phyloP scores from a whole-genome alignment of 805 yeast species.

The Saturnispora halmiae region DNA sequence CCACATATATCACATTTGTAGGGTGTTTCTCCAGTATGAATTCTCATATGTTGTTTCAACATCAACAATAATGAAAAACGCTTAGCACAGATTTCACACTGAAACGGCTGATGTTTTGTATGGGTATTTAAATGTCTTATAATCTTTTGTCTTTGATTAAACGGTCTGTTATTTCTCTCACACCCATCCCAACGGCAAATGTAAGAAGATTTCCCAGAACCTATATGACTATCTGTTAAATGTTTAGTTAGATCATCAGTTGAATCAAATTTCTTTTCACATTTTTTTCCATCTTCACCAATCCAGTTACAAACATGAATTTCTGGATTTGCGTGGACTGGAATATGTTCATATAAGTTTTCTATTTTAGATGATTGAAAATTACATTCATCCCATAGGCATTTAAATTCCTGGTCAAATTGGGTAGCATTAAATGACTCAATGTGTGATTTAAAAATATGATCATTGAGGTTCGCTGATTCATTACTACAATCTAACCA shows the following conservation, averaged over 20 bases:
- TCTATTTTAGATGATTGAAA: conserved; percentile 46
- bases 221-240: conserved; percentile 57
- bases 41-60: conserved; percentile 71
- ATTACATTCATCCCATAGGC: conserved; percentile 74
- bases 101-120: conserved; percentile 73
- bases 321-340: conserved; percentile 21
- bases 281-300: conserved; percentile 26
- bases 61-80: conserved; percentile 69
- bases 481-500: conserved; percentile 57
- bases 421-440: conserved; percentile 15
- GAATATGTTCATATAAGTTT: conserved; percentile 51
- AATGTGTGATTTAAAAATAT: conserved; percentile 43
- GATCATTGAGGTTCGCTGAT: conserved; percentile 38
- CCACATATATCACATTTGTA: conserved; percentile 64
- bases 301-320: conserved; percentile 34
- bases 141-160: conserved; percentile 77
- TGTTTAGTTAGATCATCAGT: conserved; percentile 66
- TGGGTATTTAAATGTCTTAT: conserved; percentile 83
- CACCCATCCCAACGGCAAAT: conserved; percentile 76
- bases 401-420: conserved; percentile 20
- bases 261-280: conserved; percentile 41
- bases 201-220: conserved; percentile 62
- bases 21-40: conserved; percentile 88
- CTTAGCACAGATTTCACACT: conserved; percentile 61
- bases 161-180: conserved; percentile 49